Evolutionary conservation across 2,329 filamentous ascomycete genomes (phyloP), one percentile per base, ranked within the genome.

Genomic region (Curvularia sp.): DNA sequence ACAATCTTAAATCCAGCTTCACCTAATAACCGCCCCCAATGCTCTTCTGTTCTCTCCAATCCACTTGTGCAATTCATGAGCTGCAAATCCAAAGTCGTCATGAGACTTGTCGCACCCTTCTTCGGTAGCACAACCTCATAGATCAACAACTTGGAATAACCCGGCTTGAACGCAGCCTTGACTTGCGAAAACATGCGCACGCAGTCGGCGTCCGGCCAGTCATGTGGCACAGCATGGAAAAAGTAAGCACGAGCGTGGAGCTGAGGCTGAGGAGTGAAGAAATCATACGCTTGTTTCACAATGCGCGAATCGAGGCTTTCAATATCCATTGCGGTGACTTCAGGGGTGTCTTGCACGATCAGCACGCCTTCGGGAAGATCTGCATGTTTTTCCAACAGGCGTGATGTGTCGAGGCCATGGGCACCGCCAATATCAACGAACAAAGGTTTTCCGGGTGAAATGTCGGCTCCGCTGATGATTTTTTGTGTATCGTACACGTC

Each of bases 51-150:
- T 12, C 54, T 56, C 48, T 52, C 48, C 48, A 52, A 18, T 10
- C 41, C 48, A 46, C 48, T 52, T 12, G 48, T 47, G 34, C 48
- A 46, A 18, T 52, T 52, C 54, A 56, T 56, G 3, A 56, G n/a
- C 32, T 52, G 54, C 32, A 56, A 28, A 27, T 56, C 53, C 25
- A 56, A 23, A 9, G 53, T 56, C 13, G 53, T 56, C 41, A 45
- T 52, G 13, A 56, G 18, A 28, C 34, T 52, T 1, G 54, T 52
- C 32, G 54, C 48, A 8, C 41, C 54, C 34, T 47, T 47, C 13
- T 56, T 52, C 25, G 54, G 54, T 15, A 52, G 3, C 8, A 56
- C 41, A 21, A 56, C 41, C 32, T 56, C 48, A n/a, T 56, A 56
- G 6, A 56, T 47, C 25, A 56, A 1, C 6, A 56, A n/a, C 25